Evolutionary conservation across 2,329 filamentous ascomycete genomes (phyloP).

Genomic region (Trichoderma harzianum): DNA sequence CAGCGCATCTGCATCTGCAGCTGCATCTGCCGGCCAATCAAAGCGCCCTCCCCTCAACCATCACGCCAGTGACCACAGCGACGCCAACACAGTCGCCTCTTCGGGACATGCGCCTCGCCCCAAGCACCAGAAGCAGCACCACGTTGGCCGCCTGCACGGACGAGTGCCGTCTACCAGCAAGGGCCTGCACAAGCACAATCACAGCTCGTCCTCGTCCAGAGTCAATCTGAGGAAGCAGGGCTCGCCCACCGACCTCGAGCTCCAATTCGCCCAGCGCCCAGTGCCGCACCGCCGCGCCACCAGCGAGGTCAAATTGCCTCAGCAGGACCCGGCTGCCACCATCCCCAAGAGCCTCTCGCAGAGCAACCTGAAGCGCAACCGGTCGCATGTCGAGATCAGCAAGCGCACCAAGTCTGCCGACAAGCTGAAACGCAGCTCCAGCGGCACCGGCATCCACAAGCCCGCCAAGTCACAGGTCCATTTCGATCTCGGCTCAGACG

Average conservation of each 20-base stretch:
- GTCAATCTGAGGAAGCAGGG: constrained; percentile 43
- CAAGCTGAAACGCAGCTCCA: constrained; percentile 52
- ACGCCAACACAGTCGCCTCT: constrained; percentile 26
- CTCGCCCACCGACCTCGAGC: constrained; percentile 35
- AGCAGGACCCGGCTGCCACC: constrained; percentile 42
- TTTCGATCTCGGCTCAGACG: constrained; percentile 58
- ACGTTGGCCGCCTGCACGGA: constrained; percentile 46
- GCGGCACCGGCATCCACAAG: constrained; percentile 45
- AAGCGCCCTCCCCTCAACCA: constrained; percentile 45
- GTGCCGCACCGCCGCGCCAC: constrained; percentile 45
- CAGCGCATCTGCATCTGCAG: constrained; percentile 37
- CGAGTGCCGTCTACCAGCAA: constrained; percentile 55
- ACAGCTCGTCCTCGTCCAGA: constrained; percentile 28
- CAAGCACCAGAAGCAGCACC: constrained; percentile 33
- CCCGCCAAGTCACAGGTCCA: constrained; percentile 52
- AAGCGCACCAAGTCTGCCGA: constrained; percentile 51
- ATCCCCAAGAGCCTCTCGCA: constrained; percentile 55
- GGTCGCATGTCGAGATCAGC: constrained; percentile 54
- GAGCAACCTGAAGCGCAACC: constrained; percentile 57
- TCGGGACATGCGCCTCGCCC: constrained; percentile 25
- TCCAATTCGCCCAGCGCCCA: constrained; percentile 29
- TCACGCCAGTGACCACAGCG: constrained; percentile 34
- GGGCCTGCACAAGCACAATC: constrained; percentile 43
- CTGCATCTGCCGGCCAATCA: constrained; percentile 49
- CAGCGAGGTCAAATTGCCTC: constrained; percentile 50